Base-by-base conservation (phyloP, 202 grass and related monocot species). In the Brachypodium distachyon region DNA sequence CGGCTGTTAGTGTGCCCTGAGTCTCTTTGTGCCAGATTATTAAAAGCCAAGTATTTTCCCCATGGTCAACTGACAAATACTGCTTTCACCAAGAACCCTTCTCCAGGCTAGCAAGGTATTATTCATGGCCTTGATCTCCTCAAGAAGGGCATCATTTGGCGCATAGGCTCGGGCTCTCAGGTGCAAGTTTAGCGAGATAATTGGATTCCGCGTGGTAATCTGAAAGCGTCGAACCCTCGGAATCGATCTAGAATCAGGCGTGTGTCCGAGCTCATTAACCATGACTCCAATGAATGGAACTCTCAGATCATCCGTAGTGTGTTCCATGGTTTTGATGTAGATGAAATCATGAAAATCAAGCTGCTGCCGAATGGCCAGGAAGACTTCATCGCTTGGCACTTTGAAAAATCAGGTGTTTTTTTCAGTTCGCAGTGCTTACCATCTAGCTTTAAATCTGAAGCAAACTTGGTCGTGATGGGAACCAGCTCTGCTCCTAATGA, bases 271-370 rank as follows among this genome's bases (percentile, higher is more conserved):
- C 46, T 49, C 1, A 49, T 49, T 6, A 7, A 49, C 17, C 16
- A 4, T 0, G 46, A 1, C 3, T n/a, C 5, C 0, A 19, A 8
- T 1, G 17, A 49, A 1, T 51, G 48, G 18, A 51, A 6, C 7
- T 1, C 7, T 1, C 6, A 8, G 0, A 2, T 51, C 2, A 1
- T 51, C 2, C n/a, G 18, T 1, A 2, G 1, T 1, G 21, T 6
- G 0, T 51, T 51, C 48, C 7, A 51, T 8, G 7, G 7, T 2
- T n/a, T 19, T 21, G 18, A 51, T 21, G 48, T n/a, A 1, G n/a
- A 21, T 2, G 48, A 51, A 9, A 51, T 51, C 3, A 1, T 51
- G 7, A 51, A 51, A 7, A 51, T 51, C 1, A 9, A n/a, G 4
- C 7, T 51, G 0, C 48, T n/a, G 21, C 4, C 6, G 5, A 0